phyloP scores from a whole-genome alignment of 2,329 filamentous ascomycete species.

The Orbilia ellipsospora region DNA sequence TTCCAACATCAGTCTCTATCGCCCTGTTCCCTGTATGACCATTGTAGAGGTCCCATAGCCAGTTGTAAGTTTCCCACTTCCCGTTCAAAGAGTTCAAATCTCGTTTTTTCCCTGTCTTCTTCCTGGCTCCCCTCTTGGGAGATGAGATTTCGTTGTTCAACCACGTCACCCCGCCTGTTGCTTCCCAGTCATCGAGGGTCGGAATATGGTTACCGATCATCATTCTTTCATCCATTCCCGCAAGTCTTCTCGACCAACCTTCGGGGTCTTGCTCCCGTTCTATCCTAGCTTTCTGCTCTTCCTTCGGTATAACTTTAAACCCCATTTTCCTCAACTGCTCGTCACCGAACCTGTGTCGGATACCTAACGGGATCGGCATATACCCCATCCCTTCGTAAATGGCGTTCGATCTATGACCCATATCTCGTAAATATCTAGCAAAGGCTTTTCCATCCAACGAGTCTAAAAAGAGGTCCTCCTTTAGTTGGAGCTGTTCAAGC shows the following conservation, averaged over 20 bases:
- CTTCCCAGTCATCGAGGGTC: slow-evolving; percentile 14
- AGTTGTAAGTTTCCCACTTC: neutral
- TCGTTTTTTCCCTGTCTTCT: neutral
- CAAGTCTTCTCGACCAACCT: slow-evolving; percentile 6
- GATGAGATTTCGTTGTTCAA: slow-evolving; percentile 25
- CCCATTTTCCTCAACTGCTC: neutral
- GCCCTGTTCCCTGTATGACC: neutral
- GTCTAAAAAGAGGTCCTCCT: slow-evolving; percentile 7
- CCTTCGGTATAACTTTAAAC: neutral
- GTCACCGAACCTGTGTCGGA: slow-evolving; percentile 3
- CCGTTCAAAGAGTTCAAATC: neutral
- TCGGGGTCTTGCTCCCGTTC: slow-evolving; percentile 1
- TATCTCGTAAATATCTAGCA: neutral
- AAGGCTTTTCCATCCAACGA: neutral
- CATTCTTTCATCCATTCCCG: slow-evolving; percentile 12
- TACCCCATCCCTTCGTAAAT: slow-evolving; percentile 9
- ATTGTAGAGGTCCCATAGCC: neutral
- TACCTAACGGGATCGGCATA: slow-evolving; percentile 20
- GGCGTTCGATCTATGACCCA: neutral
- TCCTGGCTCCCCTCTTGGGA: neutral
- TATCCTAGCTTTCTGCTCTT: slow-evolving; percentile 8
- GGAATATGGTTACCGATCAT: slow-evolving; percentile 12
- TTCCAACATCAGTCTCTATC: neutral
- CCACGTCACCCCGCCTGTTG: slow-evolving; percentile 9
- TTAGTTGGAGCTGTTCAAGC: neutral